These are phyloP conservation scores for Pestalotiopsis sp. DNA, from an alignment of 2,329 filamentous ascomycete genomes.

Conservation along the genomic window DNA sequence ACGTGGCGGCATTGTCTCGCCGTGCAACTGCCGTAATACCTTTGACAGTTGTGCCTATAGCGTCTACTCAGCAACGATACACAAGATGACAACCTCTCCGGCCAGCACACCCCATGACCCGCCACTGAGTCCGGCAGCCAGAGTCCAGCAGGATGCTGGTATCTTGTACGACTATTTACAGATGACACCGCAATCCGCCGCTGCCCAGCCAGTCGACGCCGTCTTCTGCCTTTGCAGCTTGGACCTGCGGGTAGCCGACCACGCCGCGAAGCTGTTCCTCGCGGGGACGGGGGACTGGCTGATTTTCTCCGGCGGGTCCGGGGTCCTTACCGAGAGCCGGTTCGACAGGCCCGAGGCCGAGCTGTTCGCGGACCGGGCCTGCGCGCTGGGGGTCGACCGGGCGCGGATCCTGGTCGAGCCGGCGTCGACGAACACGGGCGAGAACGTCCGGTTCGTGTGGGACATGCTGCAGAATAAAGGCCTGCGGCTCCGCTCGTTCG, in stretches of 20 bases:
- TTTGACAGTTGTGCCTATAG: no score
- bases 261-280: slow-evolving; percentile 45
- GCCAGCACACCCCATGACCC: neutral
- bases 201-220: slow-evolving; percentile 36
- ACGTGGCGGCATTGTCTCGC: no score
- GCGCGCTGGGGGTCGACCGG: slow-evolving; percentile 40
- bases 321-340: slow-evolving; percentile 41
- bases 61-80: no score
- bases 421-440: slow-evolving; percentile 46
- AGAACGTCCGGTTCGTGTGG: slow-evolving; percentile 49
- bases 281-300: slow-evolving; percentile 40
- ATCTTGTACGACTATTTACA: slow-evolving; percentile 48
- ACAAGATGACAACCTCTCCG: neutral
- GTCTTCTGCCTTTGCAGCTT: slow-evolving; percentile 52
- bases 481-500: slow-evolving; percentile 33
- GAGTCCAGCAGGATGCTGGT: slow-evolving; percentile 33
- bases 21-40: no score
- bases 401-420: slow-evolving; percentile 42
- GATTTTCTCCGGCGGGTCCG: slow-evolving; percentile 47
- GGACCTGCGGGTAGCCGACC: slow-evolving; percentile 45
- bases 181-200: slow-evolving; percentile 35
- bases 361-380: slow-evolving; percentile 44
- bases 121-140: neutral
- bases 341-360: slow-evolving; percentile 45
- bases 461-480: slow-evolving; percentile 33